These are phyloP conservation scores for Ecytonucleospora hepatopenaei DNA, from an alignment of 371 early-diverging fungal species.

Conservation along the genomic window DNA sequence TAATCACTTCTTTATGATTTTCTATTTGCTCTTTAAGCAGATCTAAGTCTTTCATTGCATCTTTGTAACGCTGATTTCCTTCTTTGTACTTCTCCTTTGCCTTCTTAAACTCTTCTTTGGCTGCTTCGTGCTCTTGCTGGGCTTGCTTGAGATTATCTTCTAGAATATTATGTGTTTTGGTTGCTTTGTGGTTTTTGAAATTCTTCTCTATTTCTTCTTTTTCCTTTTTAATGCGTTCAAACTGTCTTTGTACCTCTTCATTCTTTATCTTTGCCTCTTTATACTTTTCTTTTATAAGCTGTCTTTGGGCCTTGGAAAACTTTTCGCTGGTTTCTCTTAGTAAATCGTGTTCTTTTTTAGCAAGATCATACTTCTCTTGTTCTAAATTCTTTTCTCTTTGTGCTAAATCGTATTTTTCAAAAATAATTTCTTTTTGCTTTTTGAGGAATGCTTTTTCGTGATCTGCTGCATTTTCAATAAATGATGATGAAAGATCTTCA, in stretches of 20 bases:
- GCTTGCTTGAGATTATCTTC: neutral
- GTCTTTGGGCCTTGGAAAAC: neutral
- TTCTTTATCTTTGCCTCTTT: neutral
- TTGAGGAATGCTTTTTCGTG: neutral
- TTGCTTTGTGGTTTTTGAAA: neutral
- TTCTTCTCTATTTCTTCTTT: neutral
- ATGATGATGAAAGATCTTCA: neutral
- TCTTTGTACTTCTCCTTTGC: constrained; percentile 1
- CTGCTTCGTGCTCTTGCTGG: neutral
- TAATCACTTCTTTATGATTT: neutral
- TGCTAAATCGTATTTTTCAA: neutral
- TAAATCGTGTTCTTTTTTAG: neutral
- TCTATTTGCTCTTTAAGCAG: neutral
- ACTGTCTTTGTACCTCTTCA: neutral
- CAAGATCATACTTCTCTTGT: constrained; percentile 1
- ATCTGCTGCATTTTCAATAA: neutral
- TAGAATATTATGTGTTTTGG: neutral
- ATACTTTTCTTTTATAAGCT: neutral
- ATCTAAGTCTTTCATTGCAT: neutral
- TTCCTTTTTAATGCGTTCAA: neutral
- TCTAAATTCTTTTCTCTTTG: neutral
- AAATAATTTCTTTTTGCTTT: neutral
- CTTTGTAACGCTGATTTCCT: neutral
- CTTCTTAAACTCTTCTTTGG: neutral
- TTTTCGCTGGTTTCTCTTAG: neutral